These are phyloP conservation scores for Geum urbanum DNA, from an alignment of 306 rosid genomes.

Conservation along the genomic window DNA sequence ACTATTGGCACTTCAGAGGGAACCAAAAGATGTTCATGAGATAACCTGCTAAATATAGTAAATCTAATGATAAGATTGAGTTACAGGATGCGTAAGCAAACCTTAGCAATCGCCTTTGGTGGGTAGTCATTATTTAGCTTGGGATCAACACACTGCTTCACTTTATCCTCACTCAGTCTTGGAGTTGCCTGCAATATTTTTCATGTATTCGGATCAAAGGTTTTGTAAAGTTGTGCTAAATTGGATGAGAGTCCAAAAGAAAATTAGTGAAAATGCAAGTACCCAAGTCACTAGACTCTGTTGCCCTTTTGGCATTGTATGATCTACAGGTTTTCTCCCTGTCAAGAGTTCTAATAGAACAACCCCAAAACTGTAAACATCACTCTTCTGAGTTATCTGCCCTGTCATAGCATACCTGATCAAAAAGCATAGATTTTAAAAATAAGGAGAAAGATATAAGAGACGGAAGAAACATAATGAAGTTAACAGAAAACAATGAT, in stretches of 20 bases:
- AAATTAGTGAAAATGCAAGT: neutral
- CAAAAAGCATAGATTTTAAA: conserved; percentile 12
- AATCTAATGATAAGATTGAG: neutral
- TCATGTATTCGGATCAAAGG: conserved; percentile 5
- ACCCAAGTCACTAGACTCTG: conserved; percentile 99
- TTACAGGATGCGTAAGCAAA: conserved; percentile 17
- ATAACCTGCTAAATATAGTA: neutral
- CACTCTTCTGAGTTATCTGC: conserved; percentile 93
- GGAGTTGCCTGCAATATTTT: conserved; percentile 79
- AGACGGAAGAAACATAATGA: neutral
- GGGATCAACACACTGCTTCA: conserved; percentile 96
- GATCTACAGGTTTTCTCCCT: conserved; percentile 97
- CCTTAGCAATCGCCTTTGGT: conserved; percentile 97
- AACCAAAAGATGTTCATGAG: no score
- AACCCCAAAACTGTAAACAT: conserved; percentile 97
- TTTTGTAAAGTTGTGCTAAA: conserved; percentile 6
- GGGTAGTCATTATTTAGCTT: conserved; percentile 89
- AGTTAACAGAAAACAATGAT: neutral
- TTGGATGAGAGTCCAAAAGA: neutral
- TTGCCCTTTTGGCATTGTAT: conserved; percentile 99
- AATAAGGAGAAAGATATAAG: neutral
- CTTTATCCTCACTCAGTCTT: conserved; percentile 97
- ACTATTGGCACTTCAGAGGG: no score
- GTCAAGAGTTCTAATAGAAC: conserved; percentile 92
- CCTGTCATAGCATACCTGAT: conserved; percentile 98